phyloP scores from a whole-genome alignment of 305 asterid species.

The Solanum hybrid region DNA sequence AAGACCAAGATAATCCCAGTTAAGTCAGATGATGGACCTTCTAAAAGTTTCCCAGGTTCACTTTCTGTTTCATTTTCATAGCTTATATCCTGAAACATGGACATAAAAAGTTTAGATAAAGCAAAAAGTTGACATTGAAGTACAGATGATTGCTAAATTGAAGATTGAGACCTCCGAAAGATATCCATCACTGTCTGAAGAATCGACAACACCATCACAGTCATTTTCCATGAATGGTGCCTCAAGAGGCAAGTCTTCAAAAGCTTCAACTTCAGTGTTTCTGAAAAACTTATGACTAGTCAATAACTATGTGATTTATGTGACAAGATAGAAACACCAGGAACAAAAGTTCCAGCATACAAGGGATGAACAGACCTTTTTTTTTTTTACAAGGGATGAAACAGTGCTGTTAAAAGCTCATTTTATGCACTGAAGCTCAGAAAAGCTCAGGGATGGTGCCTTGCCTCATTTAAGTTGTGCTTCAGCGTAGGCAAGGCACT shows the following conservation, averaged over 20 bases:
- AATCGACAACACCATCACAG: constrained; percentile 35
- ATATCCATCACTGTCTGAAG: constrained; percentile 92
- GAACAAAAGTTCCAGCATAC: not conserved
- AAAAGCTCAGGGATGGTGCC: not conserved
- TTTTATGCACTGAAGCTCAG: not conserved
- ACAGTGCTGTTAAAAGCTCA: not conserved
- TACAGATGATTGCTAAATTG: constrained; percentile 5
- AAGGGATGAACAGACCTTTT: not conserved
- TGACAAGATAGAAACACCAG: not conserved
- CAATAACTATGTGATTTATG: not conserved
- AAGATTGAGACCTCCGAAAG: constrained; percentile 69
- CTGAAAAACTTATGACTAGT: constrained; percentile 29
- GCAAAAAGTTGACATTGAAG: constrained; percentile 15
- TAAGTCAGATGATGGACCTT: constrained; percentile 34
- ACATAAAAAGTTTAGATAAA: constrained; percentile 7
- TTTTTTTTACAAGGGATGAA: not conserved
- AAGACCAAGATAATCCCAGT: not conserved
- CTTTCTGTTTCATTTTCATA: constrained; percentile 26
- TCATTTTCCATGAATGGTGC: constrained; percentile 44
- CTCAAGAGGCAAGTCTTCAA: constrained; percentile 46
- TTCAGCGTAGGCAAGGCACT: not conserved
- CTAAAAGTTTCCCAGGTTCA: constrained; percentile 26
- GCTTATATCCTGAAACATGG: constrained; percentile 44
- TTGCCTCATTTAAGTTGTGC: not conserved
- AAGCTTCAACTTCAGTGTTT: constrained; percentile 27